Evolutionary conservation across 2,329 filamentous ascomycete species (phyloP).

Genomic region (Trichophyton rubrum): DNA sequence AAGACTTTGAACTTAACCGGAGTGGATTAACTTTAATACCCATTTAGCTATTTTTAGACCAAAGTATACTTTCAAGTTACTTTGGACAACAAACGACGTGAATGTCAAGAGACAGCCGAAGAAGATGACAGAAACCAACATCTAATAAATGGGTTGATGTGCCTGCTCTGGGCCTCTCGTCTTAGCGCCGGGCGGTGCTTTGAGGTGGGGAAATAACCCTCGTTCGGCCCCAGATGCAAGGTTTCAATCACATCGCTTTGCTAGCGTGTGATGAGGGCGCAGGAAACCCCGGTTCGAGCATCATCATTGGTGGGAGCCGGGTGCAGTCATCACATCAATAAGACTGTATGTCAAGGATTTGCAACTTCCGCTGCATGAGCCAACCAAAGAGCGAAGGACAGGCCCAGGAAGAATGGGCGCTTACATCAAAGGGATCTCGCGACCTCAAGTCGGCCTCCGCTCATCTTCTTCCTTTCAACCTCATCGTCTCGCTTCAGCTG

Average conservation of each 20-base stretch:
- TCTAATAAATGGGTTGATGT: neutral
- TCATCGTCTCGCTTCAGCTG: neutral
- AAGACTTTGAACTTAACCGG: neutral
- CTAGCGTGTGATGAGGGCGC: slow-evolving; percentile 6
- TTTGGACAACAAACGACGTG: neutral
- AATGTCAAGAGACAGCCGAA: neutral
- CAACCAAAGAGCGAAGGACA: neutral
- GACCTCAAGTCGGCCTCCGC: neutral
- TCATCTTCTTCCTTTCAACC: neutral
- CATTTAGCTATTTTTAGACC: neutral
- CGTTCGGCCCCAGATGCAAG: slow-evolving; percentile 4
- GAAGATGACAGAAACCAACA: neutral
- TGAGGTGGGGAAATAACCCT: neutral
- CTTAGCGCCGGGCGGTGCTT: neutral
- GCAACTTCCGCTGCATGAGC: neutral
- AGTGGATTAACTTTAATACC: neutral
- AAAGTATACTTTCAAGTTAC: neutral
- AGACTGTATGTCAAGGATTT: slow-evolving; percentile 1
- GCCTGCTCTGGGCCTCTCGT: neutral
- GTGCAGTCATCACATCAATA: neutral
- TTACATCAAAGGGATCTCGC: neutral
- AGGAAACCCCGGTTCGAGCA: slow-evolving; percentile 1
- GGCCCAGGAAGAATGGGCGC: neutral
- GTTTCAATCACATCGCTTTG: neutral
- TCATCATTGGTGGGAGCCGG: slow-evolving; percentile 1